Evolutionary conservation across 2,329 filamentous ascomycete genomes (phyloP).

Genomic region (Sarocladium kiliense): DNA sequence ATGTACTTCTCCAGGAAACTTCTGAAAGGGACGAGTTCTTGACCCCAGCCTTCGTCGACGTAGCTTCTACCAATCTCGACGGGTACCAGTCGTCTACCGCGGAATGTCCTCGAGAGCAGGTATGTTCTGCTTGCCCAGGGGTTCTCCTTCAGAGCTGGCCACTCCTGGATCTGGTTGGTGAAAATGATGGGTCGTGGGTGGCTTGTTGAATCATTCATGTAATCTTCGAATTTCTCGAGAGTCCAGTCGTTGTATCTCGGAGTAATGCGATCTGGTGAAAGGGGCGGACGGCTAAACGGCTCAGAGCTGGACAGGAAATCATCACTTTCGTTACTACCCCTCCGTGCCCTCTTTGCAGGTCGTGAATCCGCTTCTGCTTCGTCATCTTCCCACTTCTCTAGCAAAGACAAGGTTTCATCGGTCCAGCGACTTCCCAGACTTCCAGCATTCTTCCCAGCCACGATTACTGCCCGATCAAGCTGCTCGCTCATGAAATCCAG

Average conservation of each 20-base stretch:
- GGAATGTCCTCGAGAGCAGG: slow-evolving; percentile 67
- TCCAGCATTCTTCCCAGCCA: slow-evolving; percentile 58
- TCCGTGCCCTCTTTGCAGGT: slow-evolving; percentile 18
- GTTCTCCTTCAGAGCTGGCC: slow-evolving; percentile 67
- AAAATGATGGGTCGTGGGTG: slow-evolving; percentile 62
- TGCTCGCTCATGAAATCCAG: slow-evolving; percentile 56
- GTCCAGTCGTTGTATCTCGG: slow-evolving; percentile 35
- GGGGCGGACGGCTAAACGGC: slow-evolving; percentile 21
- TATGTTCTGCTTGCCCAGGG: slow-evolving; percentile 73
- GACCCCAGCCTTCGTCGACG: slow-evolving; percentile 78
- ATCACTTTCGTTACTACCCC: slow-evolving; percentile 1
- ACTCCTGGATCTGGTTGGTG: slow-evolving; percentile 53
- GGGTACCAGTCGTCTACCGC: slow-evolving; percentile 74
- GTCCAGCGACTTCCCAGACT: slow-evolving; percentile 46
- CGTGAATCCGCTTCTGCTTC: slow-evolving; percentile 12
- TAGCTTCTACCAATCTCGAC: slow-evolving; percentile 85
- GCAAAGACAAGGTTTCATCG: slow-evolving; percentile 42
- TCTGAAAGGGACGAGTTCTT: slow-evolving; percentile 70
- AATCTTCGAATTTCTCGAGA: slow-evolving; percentile 55
- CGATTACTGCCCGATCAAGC: slow-evolving; percentile 73
- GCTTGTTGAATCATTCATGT: slow-evolving; percentile 45
- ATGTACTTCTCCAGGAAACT: slow-evolving; percentile 65
- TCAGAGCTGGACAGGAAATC: slow-evolving; percentile 22
- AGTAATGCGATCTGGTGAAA: slow-evolving; percentile 20
- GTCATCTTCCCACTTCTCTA: slow-evolving; percentile 24